Conservation (phyloP, 202 grass and related monocot species). For the Elaeis oleifera region DNA sequence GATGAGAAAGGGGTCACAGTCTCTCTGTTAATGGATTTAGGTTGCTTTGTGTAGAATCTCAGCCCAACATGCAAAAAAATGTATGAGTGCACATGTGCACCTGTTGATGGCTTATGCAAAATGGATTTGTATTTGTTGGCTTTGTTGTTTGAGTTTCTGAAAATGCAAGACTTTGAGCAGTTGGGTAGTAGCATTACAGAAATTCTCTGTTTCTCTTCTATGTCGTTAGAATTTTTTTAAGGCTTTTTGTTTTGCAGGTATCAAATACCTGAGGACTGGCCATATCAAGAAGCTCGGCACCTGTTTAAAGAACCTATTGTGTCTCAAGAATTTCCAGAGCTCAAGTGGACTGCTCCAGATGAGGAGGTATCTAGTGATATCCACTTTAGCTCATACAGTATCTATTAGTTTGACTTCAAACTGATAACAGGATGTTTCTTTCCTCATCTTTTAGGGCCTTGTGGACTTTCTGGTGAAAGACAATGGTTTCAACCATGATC, state of each 20-base stretch:
- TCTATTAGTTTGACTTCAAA: conserved; percentile 19
- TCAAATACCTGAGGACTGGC: conserved; percentile 82
- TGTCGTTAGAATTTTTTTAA: too few species aligned
- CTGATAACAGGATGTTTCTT: conserved; percentile 26
- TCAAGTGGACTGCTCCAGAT: conserved; percentile 57
- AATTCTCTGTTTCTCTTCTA: too few species aligned
- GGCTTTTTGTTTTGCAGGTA: conserved; percentile 36
- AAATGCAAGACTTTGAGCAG: too few species aligned
- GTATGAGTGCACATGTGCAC: too few species aligned
- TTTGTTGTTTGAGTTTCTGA: too few species aligned
- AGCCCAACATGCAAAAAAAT: too few species aligned
- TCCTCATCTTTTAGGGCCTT: conserved; percentile 47
- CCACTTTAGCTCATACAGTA: conserved; percentile 6
- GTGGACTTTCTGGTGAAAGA: conserved; percentile 61
- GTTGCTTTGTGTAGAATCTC: too few species aligned
- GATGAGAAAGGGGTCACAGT: too few species aligned
- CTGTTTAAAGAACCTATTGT: conserved; percentile 86
- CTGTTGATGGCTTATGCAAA: too few species aligned
- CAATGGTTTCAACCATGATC: conserved; percentile 81
- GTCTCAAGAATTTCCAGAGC: conserved; percentile 55
- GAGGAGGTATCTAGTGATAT: conserved; percentile 45
- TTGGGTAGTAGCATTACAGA: too few species aligned
- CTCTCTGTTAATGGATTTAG: too few species aligned
- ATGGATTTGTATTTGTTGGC: too few species aligned
- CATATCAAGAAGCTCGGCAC: conserved; percentile 66